These are phyloP conservation scores for Monosporozyma unispora DNA, from an alignment of 805 yeast genomes.

Conservation along the genomic window DNA sequence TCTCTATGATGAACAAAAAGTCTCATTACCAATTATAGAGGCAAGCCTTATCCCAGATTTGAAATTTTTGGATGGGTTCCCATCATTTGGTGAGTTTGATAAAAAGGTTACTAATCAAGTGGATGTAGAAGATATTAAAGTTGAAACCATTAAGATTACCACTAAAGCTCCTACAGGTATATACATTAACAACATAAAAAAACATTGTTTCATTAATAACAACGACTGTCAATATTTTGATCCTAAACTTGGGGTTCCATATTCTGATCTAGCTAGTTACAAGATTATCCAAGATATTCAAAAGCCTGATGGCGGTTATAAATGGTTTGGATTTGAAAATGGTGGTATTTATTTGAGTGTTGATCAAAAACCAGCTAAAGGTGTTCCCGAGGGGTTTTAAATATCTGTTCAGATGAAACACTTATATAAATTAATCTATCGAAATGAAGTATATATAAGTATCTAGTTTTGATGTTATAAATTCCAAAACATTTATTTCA, in stretches of 20 bases:
- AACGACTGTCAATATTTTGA: conserved; percentile 73
- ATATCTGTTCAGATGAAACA: conserved; percentile 4
- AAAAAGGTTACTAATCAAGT: conserved; percentile 35
- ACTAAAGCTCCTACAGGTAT: conserved; percentile 73
- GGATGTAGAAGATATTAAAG: conserved; percentile 38
- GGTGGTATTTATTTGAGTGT: conserved; percentile 41
- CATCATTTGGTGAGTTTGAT: conserved; percentile 54
- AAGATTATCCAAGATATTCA: conserved; percentile 51
- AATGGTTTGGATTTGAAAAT: conserved; percentile 42
- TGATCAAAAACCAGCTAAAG: conserved; percentile 55
- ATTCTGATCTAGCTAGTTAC: conserved; percentile 74
- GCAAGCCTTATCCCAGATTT: conserved; percentile 37
- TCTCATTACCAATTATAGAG: conserved; percentile 19
- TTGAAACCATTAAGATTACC: conserved; percentile 41
- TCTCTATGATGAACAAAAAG: background rate
- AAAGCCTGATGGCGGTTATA: conserved; percentile 39
- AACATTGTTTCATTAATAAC: conserved; percentile 61
- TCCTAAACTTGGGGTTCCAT: conserved; percentile 82
- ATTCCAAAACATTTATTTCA: background rate
- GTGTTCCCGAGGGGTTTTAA: conserved; percentile 81
- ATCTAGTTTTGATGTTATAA: background rate
- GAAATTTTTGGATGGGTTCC: conserved; percentile 29
- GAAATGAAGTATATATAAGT: background rate
- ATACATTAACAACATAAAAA: conserved; percentile 53
- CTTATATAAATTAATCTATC: background rate